Percentiles rank a stretch among this genome's conserved stretches.
phyloP scores from a whole-genome alignment of 371 early-diverging fungal genomes.

The Choanephora cucurbitarum region DNA sequence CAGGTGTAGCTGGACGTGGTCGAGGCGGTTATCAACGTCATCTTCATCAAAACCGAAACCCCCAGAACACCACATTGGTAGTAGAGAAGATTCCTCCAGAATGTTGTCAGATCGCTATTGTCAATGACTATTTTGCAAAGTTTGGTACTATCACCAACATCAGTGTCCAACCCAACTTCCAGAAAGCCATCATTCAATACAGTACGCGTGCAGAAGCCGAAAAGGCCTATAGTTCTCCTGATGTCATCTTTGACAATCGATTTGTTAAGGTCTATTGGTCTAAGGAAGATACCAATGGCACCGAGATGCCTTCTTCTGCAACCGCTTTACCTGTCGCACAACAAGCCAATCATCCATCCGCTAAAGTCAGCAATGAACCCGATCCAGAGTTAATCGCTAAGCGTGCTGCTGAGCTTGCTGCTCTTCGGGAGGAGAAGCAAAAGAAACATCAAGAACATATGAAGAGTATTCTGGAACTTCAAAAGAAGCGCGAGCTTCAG shows the following conservation, averaged over 20 bases:
- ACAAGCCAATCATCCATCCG: conserved; percentile 5
- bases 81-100: conserved; percentile 81
- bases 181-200: conserved; percentile 71
- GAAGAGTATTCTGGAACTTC: conserved; percentile 57
- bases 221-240: conserved; percentile 75
- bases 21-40: conserved; percentile 24
- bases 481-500: conserved; percentile 60
- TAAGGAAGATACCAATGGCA: conserved; percentile 32
- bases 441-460: conserved; percentile 56
- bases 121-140: conserved; percentile 73
- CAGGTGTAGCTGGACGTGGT: conserved; percentile 4
- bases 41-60: conserved; percentile 23
- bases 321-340: conserved; percentile 10
- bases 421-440: conserved; percentile 38
- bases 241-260: conserved; percentile 85
- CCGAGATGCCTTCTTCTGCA: conserved; percentile 4
- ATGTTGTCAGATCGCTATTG: conserved; percentile 59
- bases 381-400: conserved; percentile 50
- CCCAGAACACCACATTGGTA: conserved; percentile 56
- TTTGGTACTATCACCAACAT: conserved; percentile 79
- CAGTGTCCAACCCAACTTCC: conserved; percentile 52
- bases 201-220: conserved; percentile 65
- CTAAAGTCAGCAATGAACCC: conserved; percentile 30
- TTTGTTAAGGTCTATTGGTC: conserved; percentile 87
- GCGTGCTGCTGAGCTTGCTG: conserved; percentile 46